Evolutionary conservation across 331 rosid species (phyloP).

Genomic region (Cydonia oblonga): DNA sequence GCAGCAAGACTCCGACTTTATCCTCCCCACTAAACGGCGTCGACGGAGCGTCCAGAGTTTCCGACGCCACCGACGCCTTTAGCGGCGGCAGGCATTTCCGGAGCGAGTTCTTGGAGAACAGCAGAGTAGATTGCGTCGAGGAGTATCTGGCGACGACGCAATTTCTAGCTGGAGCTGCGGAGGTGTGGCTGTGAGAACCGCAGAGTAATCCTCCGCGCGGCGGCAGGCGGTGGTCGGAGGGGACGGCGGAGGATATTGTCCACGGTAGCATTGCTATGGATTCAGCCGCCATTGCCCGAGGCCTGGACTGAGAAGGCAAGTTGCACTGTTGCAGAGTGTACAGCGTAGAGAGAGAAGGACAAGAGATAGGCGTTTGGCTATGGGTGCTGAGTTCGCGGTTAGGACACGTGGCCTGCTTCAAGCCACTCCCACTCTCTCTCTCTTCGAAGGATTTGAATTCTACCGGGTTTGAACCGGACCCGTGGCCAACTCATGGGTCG

Average conservation of each 20-base stretch:
- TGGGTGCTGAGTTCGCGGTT: background rate
- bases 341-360: background rate
- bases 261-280: constrained; percentile 22
- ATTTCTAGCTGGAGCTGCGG: constrained; percentile 32
- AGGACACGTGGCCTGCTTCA: constrained; percentile 9
- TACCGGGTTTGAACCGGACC: background rate
- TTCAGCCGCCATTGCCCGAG: constrained; percentile 21
- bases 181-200: constrained; percentile 32
- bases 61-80: constrained; percentile 52
- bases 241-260: constrained; percentile 14
- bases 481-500: background rate
- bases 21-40: constrained; percentile 48
- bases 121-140: constrained; percentile 28
- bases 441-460: background rate
- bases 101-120: constrained; percentile 40
- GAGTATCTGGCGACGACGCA: constrained; percentile 28
- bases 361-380: constrained; percentile 5
- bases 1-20: constrained; percentile 74
- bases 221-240: constrained; percentile 30
- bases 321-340: background rate
- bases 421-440: background rate
- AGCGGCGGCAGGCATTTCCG: constrained; percentile 43
- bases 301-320: background rate
- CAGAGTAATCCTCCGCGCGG: constrained; percentile 42
- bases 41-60: constrained; percentile 32